Conservation (phyloP, 2,329 filamentous ascomycete species). For the Saccharata proteae region DNA sequence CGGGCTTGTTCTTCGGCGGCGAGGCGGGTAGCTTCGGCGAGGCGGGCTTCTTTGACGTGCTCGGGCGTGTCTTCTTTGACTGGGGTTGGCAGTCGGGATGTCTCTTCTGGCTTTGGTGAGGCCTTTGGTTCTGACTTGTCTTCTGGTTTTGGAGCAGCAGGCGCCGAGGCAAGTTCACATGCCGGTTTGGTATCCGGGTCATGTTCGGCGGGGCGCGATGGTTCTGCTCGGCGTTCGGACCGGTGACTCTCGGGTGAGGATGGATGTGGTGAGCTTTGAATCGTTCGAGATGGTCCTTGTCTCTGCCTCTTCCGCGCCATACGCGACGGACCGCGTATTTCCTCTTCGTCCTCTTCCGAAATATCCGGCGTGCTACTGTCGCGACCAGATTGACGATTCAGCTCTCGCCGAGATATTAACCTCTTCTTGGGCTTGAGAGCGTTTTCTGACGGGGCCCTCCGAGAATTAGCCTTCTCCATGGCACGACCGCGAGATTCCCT, state of each 20-base stretch:
- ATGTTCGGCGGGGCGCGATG: not conserved
- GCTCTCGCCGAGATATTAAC: slow-evolving; percentile 24
- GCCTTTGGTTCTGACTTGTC: slow-evolving; percentile 3
- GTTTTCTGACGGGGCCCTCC: slow-evolving; percentile 1
- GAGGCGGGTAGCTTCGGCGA: slow-evolving; percentile 12
- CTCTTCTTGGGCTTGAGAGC: slow-evolving; percentile 13
- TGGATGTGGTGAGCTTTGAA: slow-evolving; percentile 6
- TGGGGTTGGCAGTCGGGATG: slow-evolving; percentile 14
- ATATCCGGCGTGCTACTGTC: slow-evolving; percentile 13
- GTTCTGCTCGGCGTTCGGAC: not conserved
- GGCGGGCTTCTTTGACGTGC: slow-evolving; percentile 4
- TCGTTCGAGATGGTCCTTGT: slow-evolving; percentile 5
- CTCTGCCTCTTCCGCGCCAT: slow-evolving; percentile 6
- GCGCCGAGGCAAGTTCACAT: too few relatives aligned
- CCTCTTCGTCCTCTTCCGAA: slow-evolving; percentile 24
- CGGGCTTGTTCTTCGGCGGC: slow-evolving; percentile 17
- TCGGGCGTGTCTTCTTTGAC: slow-evolving; percentile 7
- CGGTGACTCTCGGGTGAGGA: slow-evolving; percentile 6
- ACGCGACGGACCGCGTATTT: slow-evolving; percentile 15
- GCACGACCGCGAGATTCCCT: slow-evolving; percentile 13
- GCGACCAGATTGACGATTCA: slow-evolving; percentile 17
- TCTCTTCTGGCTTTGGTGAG: slow-evolving; percentile 12
- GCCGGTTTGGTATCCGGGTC: too few relatives aligned
- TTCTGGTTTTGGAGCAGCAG: slow-evolving; percentile 4
- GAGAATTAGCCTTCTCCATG: slow-evolving; percentile 5